Evolutionary conservation across 2,329 filamentous ascomycete genomes (phyloP).

Genomic region (Amylocarpus encephaloides): DNA sequence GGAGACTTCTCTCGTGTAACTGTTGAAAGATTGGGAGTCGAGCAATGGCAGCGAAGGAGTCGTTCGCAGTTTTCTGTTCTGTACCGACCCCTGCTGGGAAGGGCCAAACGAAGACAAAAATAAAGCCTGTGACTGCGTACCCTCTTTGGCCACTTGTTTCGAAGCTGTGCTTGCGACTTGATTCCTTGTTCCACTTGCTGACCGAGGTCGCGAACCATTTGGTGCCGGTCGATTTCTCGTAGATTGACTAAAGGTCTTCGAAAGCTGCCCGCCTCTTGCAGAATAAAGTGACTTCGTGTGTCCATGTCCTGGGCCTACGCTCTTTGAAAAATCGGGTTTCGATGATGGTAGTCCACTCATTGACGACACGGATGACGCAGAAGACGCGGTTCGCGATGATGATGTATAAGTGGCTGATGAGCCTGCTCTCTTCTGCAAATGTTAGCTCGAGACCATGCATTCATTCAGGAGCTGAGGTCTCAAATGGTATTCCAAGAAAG

Average conservation of each 20-base stretch:
- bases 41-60: constrained; percentile 27
- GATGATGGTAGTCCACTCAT: constrained; percentile 31
- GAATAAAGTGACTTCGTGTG: constrained; percentile 40
- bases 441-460: not conserved
- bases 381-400: constrained; percentile 36
- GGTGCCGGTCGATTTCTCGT: constrained; percentile 41
- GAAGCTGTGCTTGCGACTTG: constrained; percentile 31
- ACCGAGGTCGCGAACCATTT: constrained; percentile 34
- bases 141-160: constrained; percentile 41
- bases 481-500: not conserved
- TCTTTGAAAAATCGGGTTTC: constrained; percentile 48
- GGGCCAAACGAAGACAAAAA: constrained; percentile 24
- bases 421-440: constrained; percentile 14
- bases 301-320: constrained; percentile 43
- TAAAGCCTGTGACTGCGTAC: constrained; percentile 39
- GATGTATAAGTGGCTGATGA: constrained; percentile 35
- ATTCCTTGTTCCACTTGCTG: constrained; percentile 36
- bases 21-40: constrained; percentile 16
- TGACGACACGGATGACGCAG: constrained; percentile 30
- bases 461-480: not conserved
- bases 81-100: constrained; percentile 23
- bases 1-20: constrained; percentile 31
- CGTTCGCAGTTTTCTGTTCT: constrained; percentile 24
- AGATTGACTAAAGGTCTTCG: constrained; percentile 42
- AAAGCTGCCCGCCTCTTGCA: constrained; percentile 41